Evolutionary conservation across 2,329 filamentous ascomycete species (phyloP).

Genomic region (Colletotrichum sp.): DNA sequence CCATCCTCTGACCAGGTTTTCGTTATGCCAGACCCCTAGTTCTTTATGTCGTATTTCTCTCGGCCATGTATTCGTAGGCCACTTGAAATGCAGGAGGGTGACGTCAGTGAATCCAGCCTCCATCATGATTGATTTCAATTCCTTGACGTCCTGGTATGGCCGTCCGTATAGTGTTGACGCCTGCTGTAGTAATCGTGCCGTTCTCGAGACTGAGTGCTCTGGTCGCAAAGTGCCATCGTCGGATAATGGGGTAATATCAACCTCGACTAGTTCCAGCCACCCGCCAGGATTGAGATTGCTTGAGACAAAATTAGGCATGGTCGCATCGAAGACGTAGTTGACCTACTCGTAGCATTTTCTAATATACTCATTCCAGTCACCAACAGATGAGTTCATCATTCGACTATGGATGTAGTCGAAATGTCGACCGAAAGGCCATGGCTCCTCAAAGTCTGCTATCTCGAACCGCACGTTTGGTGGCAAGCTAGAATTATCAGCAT

Average conservation of each 20-base stretch:
- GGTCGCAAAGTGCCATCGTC: constrained; percentile 43
- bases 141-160: constrained; percentile 27
- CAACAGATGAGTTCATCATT: constrained; percentile 57
- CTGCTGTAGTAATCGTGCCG: constrained; percentile 33
- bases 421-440: constrained; percentile 32
- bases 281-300: constrained; percentile 25
- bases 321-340: neutral
- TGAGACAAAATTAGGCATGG: neutral
- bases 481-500: constrained; percentile 28
- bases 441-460: constrained; percentile 38
- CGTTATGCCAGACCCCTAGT: constrained; percentile 38
- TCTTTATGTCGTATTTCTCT: constrained; percentile 56
- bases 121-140: constrained; percentile 42
- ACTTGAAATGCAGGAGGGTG: constrained; percentile 48
- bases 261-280: constrained; percentile 47
- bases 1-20: constrained; percentile 23
- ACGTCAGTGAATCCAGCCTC: constrained; percentile 61
- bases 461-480: constrained; percentile 42
- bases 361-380: constrained; percentile 58
- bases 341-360: constrained; percentile 43
- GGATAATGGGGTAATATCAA: constrained; percentile 38
- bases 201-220: constrained; percentile 28
- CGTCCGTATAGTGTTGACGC: constrained; percentile 32
- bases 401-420: constrained; percentile 66
- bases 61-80: constrained; percentile 58